Percentiles rank a stretch among this genome's conserved stretches.
These are phyloP conservation scores for Pseudogymnoascus sp. DNA, from an alignment of 2,329 filamentous ascomycete genomes.

Conservation along the genomic window DNA sequence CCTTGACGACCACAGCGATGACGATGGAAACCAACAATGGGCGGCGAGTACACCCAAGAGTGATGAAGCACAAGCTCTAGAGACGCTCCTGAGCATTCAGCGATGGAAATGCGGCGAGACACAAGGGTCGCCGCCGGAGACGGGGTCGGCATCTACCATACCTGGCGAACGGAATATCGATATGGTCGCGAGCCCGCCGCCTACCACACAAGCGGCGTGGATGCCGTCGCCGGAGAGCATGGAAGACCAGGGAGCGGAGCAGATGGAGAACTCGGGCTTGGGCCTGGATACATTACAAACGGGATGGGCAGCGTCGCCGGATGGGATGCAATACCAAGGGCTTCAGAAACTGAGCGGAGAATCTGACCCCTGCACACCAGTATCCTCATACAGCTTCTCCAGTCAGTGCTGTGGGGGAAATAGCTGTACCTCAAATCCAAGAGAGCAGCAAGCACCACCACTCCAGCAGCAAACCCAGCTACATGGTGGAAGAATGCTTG, in stretches of 20 bases:
- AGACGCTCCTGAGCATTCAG: constrained; percentile 23
- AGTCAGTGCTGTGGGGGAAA: neutral
- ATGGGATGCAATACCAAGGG: neutral
- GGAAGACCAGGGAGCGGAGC: neutral
- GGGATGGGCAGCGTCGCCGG: neutral
- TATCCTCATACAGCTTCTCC: neutral
- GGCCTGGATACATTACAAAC: neutral
- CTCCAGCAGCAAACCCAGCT: neutral
- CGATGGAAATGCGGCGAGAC: constrained; percentile 16
- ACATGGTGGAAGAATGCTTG: neutral
- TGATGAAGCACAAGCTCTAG: constrained; percentile 22
- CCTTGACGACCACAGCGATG: neutral
- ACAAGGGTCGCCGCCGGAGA: neutral
- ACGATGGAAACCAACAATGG: neutral
- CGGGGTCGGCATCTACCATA: neutral
- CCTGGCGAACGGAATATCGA: neutral
- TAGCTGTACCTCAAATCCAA: neutral
- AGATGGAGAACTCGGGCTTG: neutral
- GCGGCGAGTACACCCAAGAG: constrained; percentile 7
- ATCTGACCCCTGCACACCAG: neutral
- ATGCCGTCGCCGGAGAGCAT: constrained; percentile 2
- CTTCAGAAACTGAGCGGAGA: neutral
- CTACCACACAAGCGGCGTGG: neutral
- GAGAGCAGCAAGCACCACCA: neutral
- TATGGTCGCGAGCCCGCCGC: neutral